Conservation (phyloP, 2,329 filamentous ascomycete species). For the Talaromyces rugulosus region DNA sequence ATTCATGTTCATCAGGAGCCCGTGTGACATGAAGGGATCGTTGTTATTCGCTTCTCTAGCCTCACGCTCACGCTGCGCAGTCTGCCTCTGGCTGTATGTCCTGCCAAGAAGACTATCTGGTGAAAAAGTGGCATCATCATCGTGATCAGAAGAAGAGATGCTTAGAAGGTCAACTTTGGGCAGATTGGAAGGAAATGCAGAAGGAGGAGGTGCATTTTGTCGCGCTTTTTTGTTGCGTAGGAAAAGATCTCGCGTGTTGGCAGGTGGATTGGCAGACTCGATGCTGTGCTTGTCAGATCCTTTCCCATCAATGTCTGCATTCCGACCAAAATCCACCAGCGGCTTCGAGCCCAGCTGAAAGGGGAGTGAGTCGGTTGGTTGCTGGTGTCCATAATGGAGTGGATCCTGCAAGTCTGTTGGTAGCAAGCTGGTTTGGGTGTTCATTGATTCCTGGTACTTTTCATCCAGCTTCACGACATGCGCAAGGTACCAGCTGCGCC, state of each 20-base stretch:
- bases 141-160: constrained; percentile 7
- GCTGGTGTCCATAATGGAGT: not conserved
- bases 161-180: constrained; percentile 20
- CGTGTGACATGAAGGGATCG: constrained; percentile 47
- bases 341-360: constrained; percentile 62
- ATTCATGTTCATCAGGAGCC: constrained; percentile 51
- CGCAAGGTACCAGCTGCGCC: constrained; percentile 90
- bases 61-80: constrained; percentile 36
- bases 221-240: constrained; percentile 25
- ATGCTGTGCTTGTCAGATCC: not conserved
- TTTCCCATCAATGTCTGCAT: constrained; percentile 45
- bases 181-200: constrained; percentile 25
- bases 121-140: constrained; percentile 31
- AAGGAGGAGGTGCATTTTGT: constrained; percentile 26
- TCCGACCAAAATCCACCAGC: constrained; percentile 59
- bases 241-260: constrained; percentile 20
- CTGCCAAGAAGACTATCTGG: constrained; percentile 34
- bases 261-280: not conserved
- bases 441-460: constrained; percentile 23
- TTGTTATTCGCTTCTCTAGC: constrained; percentile 28
- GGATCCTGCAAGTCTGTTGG: constrained; percentile 22
- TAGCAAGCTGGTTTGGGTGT: constrained; percentile 9
- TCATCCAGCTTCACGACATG: constrained; percentile 61
- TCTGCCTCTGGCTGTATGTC: constrained; percentile 37
- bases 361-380: constrained; percentile 33